Conservation (phyloP, 2,329 filamentous ascomycete genomes). For the Clonostachys byssicola region DNA sequence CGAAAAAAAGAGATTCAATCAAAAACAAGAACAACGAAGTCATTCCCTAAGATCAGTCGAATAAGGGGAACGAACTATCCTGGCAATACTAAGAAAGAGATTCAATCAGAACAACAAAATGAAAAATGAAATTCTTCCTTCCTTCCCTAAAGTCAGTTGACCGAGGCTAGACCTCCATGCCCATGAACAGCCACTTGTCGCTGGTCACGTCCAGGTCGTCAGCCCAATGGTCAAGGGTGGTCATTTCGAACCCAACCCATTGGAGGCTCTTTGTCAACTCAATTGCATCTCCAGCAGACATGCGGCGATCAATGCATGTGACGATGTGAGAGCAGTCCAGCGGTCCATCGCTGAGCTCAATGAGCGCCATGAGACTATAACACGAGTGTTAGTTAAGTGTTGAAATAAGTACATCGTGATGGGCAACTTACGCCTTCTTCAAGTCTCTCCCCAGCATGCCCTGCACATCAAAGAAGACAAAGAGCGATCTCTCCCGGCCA, state of each 20-base stretch:
- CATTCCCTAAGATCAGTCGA: too few relatives aligned
- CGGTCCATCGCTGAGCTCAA: constrained; percentile 77
- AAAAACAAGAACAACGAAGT: too few relatives aligned
- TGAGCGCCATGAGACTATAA: constrained; percentile 76
- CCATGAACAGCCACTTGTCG: constrained; percentile 78
- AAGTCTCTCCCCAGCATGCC: constrained; percentile 69
- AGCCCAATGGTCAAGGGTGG: constrained; percentile 75
- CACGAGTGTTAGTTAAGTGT: constrained; percentile 14
- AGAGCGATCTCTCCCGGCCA: constrained; percentile 68
- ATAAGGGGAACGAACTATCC: neutral
- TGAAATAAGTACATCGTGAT: neutral
- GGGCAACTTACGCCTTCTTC: constrained; percentile 73
- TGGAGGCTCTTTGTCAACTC: constrained; percentile 76
- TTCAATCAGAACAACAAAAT: too few relatives aligned
- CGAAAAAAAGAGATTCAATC: too few relatives aligned
- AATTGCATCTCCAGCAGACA: constrained; percentile 57
- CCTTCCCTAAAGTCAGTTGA: too few relatives aligned
- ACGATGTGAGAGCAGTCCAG: constrained; percentile 75
- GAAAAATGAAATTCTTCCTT: too few relatives aligned
- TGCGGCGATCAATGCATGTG: constrained; percentile 73
- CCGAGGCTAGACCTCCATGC: constrained; percentile 70
- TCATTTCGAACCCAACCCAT: constrained; percentile 89
- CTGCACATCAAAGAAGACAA: constrained; percentile 78
- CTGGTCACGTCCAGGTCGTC: constrained; percentile 63
- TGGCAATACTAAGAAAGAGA: too few relatives aligned